These are phyloP conservation scores for Cladosporium halotolerans DNA, from an alignment of 2,329 filamentous ascomycete species.

Conservation along the genomic window DNA sequence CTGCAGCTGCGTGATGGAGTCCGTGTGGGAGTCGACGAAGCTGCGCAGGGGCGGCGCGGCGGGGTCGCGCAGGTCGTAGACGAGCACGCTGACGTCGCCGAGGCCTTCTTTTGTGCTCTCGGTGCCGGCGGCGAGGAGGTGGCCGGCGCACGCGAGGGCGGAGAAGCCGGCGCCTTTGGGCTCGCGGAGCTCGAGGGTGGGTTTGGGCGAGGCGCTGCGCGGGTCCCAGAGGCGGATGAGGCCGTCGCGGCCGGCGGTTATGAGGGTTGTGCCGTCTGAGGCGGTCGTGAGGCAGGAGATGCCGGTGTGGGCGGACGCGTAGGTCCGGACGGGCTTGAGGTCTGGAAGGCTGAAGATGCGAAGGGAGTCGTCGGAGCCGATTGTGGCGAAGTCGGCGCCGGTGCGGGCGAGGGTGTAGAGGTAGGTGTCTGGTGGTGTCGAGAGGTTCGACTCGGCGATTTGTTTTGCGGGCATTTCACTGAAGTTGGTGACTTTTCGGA, in stretches of 20 bases:
- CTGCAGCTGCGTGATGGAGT: slow-evolving; percentile 54
- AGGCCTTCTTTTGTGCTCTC: slow-evolving; percentile 44
- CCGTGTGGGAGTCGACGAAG: slow-evolving; percentile 45
- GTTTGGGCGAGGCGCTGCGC: slow-evolving; percentile 55
- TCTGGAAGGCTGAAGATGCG: slow-evolving; percentile 57
- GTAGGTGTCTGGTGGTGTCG: slow-evolving; percentile 35
- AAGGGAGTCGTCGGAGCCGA: slow-evolving; percentile 65
- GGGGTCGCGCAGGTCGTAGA: slow-evolving; percentile 38
- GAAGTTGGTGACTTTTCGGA: neutral
- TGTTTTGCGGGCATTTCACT: slow-evolving; percentile 12
- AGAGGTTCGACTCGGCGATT: slow-evolving; percentile 15
- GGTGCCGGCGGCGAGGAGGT: slow-evolving; percentile 64
- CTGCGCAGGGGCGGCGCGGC: slow-evolving; percentile 29
- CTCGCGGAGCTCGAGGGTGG: slow-evolving; percentile 24
- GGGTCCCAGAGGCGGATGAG: slow-evolving; percentile 37
- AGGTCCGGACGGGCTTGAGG: slow-evolving; percentile 46
- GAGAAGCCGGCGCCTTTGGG: slow-evolving; percentile 51
- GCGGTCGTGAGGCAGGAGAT: slow-evolving; percentile 54
- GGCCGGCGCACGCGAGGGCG: slow-evolving; percentile 57
- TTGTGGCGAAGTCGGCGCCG: slow-evolving; percentile 47
- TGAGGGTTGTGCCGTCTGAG: slow-evolving; percentile 37
- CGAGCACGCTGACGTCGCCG: slow-evolving; percentile 32
- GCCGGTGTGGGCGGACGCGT: slow-evolving; percentile 53
- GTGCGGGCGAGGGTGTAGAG: slow-evolving; percentile 50
- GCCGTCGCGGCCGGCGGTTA: slow-evolving; percentile 68